phyloP scores from a whole-genome alignment of 2,329 filamentous ascomycete genomes.

The Pestalotiopsis sp. region DNA sequence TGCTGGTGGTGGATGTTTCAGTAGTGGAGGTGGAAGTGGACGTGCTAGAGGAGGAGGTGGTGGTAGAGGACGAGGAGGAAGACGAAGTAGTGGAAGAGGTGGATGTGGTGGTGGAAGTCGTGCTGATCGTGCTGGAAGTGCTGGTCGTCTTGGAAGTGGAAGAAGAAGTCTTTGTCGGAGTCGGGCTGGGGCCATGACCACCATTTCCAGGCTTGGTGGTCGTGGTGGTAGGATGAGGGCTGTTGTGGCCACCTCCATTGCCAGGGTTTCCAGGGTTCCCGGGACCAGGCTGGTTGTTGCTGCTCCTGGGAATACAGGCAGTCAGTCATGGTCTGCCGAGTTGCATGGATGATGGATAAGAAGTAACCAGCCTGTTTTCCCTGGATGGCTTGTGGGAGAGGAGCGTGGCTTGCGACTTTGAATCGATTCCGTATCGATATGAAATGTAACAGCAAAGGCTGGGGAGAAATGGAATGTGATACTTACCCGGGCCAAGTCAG shows the following conservation, averaged over 20 bases:
- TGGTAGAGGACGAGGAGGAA: background rate
- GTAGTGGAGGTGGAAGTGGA: background rate
- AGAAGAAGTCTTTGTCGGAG: background rate
- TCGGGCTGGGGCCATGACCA: background rate
- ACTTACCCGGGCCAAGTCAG: constrained; percentile 1
- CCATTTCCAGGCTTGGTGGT: background rate
- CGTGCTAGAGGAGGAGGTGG: background rate
- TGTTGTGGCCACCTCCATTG: constrained; percentile 4
- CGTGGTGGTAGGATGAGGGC: background rate
- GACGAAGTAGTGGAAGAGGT: background rate
- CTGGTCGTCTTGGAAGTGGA: background rate
- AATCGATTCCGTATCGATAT: background rate
- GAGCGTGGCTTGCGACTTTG: background rate
- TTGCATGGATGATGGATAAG: background rate
- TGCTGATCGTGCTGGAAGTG: background rate
- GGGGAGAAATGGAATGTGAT: background rate
- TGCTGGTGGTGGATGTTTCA: background rate
- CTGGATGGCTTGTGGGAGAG: background rate
- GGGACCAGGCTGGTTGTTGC: background rate
- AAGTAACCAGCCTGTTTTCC: background rate
- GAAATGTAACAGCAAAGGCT: background rate
- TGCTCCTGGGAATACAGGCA: background rate
- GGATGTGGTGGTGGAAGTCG: background rate
- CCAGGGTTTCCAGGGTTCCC: background rate
- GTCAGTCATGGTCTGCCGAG: background rate